Evolutionary conservation across 2,329 filamentous ascomycete genomes (phyloP), one percentile per base, ranked within the genome.

Genomic region (Raffaelea arxii): DNA sequence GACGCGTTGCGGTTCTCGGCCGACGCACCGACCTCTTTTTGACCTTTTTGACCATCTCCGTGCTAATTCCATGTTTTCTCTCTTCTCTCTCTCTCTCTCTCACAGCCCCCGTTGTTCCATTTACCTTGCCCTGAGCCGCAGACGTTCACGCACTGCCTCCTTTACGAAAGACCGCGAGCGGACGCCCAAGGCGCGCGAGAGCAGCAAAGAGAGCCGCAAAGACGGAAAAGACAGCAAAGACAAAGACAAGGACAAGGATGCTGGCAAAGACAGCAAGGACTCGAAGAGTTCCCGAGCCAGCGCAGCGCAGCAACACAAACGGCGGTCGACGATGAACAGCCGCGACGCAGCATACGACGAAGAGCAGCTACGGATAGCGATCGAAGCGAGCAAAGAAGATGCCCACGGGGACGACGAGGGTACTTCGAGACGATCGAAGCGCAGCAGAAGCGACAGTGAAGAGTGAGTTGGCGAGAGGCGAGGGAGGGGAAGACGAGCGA

Each of bases 271-370:
- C 10, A 27, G 30, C 39, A 48, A 46, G 12, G 50, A 53, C 4
- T 21, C 38, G 16, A 48, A 43, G 22, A 45, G 38, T 59, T 77
- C 68, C 53, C 78, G 72, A 41, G 70, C 70, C 10, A 66, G 71
- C 1, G 61, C 66, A 11, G 67, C 66, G 38, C 74, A 79, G 46
- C 75, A 78, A 44, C 80, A 83, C 32, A 97, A 96, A 63, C 80
- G 92, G 49, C 79, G 92, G 24, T 95, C 89, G 19, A 98, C 92
- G 6, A 96, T 97, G 88, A 95, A 97, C 60, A 98, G 92, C 62
- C 81, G 91, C 51, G 85, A 89, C 62, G 90, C 91, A 37, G 91
- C 89, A 21, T 97, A 97, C 57, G 90, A 97, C 54, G 92, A 98
- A 65, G 90, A 94, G 56, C 88, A 94, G 62, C 82, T 98, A 35